Base-by-base conservation (phyloP, 2,329 filamentous ascomycete species). In the Colletotrichum sp. region DNA sequence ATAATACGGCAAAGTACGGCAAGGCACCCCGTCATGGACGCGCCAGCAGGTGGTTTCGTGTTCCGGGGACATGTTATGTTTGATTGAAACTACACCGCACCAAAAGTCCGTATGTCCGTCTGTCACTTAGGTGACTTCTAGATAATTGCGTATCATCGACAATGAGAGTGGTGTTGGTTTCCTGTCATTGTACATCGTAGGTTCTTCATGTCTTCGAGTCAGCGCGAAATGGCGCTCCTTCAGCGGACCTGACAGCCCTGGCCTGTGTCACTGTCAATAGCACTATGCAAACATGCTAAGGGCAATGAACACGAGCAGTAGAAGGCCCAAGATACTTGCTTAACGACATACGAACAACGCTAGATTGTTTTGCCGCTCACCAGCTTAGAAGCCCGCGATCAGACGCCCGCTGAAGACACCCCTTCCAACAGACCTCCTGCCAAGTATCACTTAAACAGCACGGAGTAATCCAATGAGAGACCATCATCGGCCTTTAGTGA, bases 401-500 rank as follows among this genome's bases (percentile, higher is more conserved):
- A 32, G 59, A 34, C 59, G 28, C 59, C 18, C 18, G 59, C 9
- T 62, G 59, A 62, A 18, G 30, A 52, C 44, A 52, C 44, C n/a
- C 44, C 59, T 21, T 62, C 59, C 59, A 24, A 21, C 44, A 21
- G 59, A 30, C 30, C n/a, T 62, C 26, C 59, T 62, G 28, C 28
- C 59, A 62, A 62, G 59, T 62, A 62, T 62, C 59, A 62, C 59
- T 15, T 34, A 62, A 21, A 62, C 59, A 62, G 12, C 15, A 32
- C 16, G 30, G 59, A 0, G 28, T 34, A 1, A 21, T 62, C 32
- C 28, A n/a, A 62, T 62, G 18, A 62, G 28, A 32, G 59, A 2
- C 7, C 59, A 32, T 34, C n/a, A 3, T 34, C 16, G 6, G 1
- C 59, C 10, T 32, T n/a, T 0, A 0, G 7, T 21, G n/a, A 62